Evolutionary conservation across 2,329 filamentous ascomycete genomes (phyloP).

Genomic region (Camillea tinctor): DNA sequence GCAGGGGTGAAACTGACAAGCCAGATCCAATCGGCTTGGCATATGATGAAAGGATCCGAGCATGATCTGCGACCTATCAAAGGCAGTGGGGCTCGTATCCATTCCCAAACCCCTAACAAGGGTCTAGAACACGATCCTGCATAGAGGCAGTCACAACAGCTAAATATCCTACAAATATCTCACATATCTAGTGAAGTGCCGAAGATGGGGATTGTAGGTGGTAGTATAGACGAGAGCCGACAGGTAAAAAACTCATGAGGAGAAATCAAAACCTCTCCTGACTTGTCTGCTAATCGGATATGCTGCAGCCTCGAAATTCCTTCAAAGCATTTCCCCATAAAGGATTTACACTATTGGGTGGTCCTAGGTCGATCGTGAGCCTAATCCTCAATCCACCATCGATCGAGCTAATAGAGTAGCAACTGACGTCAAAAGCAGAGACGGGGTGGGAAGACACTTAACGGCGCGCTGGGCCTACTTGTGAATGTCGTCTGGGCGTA

Average conservation of each 20-base stretch:
- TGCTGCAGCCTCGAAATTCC: not conserved
- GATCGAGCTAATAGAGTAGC: not conserved
- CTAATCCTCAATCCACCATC: not conserved
- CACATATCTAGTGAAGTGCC: not conserved
- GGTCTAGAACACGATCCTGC: not conserved
- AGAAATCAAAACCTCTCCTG: not conserved
- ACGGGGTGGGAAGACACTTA: not conserved
- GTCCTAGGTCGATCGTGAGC: not conserved
- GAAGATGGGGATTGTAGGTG: not conserved
- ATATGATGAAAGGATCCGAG: not conserved
- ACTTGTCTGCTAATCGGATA: not conserved
- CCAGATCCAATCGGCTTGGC: not conserved
- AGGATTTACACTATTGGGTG: not conserved
- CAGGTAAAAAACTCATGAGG: not conserved
- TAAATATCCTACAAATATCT: not conserved
- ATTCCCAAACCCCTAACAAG: not conserved
- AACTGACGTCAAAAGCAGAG: not conserved
- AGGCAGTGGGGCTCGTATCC: not conserved
- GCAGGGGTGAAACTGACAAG: not conserved
- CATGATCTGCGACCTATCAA: not conserved
- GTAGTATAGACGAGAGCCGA: not conserved
- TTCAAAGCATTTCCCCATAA: not conserved
- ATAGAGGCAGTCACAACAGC: not conserved
- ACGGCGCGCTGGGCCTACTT: not conserved
- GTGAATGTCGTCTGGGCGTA: not conserved